These are phyloP conservation scores for Rutstroemia sp. DNA, from an alignment of 2,329 filamentous ascomycete species.

Conservation along the genomic window DNA sequence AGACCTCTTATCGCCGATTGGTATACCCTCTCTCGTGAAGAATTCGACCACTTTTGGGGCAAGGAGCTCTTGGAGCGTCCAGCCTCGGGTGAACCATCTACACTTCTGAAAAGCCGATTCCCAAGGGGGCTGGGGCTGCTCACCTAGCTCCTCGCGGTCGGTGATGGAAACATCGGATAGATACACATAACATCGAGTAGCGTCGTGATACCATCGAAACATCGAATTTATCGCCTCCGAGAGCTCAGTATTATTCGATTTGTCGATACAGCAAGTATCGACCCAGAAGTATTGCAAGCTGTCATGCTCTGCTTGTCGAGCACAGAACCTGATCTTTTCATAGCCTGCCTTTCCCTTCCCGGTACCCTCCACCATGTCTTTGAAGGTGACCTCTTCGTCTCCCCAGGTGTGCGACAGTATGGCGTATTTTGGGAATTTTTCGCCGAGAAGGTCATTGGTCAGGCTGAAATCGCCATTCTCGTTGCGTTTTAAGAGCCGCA, in stretches of 20 bases:
- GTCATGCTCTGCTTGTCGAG: neutral
- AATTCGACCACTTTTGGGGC: neutral
- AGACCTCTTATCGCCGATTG: neutral
- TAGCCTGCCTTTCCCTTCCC: neutral
- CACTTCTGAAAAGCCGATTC: neutral
- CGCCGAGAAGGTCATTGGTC: neutral
- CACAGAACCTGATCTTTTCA: neutral
- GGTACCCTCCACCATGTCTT: neutral
- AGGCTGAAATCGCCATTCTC: neutral
- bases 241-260: neutral
- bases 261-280: slow-evolving; percentile 1
- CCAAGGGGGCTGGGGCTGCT: neutral
- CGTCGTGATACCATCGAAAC: neutral
- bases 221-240: neutral
- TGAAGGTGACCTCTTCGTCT: neutral
- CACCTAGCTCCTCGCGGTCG: neutral
- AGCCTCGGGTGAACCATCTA: neutral
- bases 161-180: neutral
- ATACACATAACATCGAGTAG: neutral
- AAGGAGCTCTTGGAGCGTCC: neutral
- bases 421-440: neutral
- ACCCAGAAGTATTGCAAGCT: neutral
- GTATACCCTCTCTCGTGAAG: neutral
- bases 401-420: neutral
- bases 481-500: neutral